Evolutionary conservation across 805 yeast species (phyloP).

Genomic region (Spathaspora hagerdaliae): DNA sequence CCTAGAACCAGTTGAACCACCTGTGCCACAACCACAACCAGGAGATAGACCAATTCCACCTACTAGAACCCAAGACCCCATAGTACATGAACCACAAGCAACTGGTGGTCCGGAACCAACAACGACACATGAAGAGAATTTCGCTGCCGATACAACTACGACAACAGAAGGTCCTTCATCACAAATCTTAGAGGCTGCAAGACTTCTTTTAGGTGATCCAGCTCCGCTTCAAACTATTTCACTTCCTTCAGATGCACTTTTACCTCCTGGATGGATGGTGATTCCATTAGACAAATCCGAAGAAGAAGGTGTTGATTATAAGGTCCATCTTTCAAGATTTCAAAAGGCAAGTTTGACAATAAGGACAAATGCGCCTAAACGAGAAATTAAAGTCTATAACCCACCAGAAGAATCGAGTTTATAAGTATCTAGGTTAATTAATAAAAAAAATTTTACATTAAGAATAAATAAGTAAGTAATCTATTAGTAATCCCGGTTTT

Average conservation of each 20-base stretch:
- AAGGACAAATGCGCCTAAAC: constrained; percentile 3
- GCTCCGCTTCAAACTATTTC: constrained; percentile 14
- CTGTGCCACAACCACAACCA: background rate
- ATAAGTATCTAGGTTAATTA: background rate
- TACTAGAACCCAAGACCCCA: background rate
- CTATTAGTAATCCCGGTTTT: background rate
- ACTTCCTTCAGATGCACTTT: constrained; percentile 20
- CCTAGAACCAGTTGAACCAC: background rate
- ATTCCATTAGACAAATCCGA: constrained; percentile 17
- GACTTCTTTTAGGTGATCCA: too few species aligned
- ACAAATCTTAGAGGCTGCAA: background rate
- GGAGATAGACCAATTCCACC: background rate
- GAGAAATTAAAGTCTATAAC: constrained; percentile 4
- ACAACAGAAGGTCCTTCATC: background rate
- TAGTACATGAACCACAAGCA: background rate
- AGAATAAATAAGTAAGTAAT: background rate
- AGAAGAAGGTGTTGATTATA: constrained; percentile 9
- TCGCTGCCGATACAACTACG: background rate
- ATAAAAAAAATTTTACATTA: background rate
- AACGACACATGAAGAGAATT: background rate
- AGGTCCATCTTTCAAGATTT: constrained; percentile 15
- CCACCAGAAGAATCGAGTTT: constrained; percentile 3
- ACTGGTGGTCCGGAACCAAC: background rate
- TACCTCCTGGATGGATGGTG: constrained; percentile 29
- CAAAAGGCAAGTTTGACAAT: constrained; percentile 14